Evolutionary conservation across 331 rosid genomes (phyloP).

Genomic region (Spiraea crenata): DNA sequence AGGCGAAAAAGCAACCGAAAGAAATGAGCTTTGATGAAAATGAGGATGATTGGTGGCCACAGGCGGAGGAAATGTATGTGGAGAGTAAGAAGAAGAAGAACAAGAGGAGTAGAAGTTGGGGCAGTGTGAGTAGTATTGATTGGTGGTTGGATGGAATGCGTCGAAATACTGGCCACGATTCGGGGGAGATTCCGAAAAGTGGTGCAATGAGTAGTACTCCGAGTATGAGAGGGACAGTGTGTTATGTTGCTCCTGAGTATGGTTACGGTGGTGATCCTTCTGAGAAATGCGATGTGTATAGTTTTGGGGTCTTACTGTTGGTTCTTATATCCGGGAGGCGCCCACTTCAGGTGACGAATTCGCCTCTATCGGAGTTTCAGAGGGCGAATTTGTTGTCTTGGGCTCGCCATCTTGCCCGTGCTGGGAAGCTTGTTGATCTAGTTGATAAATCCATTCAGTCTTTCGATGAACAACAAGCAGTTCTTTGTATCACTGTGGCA

Average conservation of each 20-base stretch:
- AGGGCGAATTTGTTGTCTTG: slow-evolving; percentile 82
- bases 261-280: slow-evolving; percentile 75
- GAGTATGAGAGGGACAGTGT: slow-evolving; percentile 94
- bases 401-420: slow-evolving; percentile 84
- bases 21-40: slow-evolving; percentile 34
- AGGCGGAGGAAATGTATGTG: slow-evolving; percentile 52
- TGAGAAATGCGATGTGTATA: slow-evolving; percentile 86
- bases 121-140: slow-evolving; percentile 58
- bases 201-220: slow-evolving; percentile 93
- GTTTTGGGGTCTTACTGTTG: slow-evolving; percentile 77
- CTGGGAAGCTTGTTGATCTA: slow-evolving; percentile 79
- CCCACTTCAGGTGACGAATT: slow-evolving; percentile 83
- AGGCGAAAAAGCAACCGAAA: slow-evolving; percentile 40
- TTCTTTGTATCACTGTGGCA: slow-evolving; percentile 84
- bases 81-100: slow-evolving; percentile 49
- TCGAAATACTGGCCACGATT: slow-evolving; percentile 52
- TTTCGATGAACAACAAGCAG: slow-evolving; percentile 65
- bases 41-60: slow-evolving; percentile 44
- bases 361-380: slow-evolving; percentile 78
- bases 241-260: slow-evolving; percentile 93
- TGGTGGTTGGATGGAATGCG: slow-evolving; percentile 90
- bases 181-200: slow-evolving; percentile 86
- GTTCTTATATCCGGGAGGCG: slow-evolving; percentile 87
- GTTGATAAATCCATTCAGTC: slow-evolving; percentile 66
- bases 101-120: slow-evolving; percentile 46